Base-by-base conservation (phyloP, 345 rosid species). In the Brassica juncea region DNA sequence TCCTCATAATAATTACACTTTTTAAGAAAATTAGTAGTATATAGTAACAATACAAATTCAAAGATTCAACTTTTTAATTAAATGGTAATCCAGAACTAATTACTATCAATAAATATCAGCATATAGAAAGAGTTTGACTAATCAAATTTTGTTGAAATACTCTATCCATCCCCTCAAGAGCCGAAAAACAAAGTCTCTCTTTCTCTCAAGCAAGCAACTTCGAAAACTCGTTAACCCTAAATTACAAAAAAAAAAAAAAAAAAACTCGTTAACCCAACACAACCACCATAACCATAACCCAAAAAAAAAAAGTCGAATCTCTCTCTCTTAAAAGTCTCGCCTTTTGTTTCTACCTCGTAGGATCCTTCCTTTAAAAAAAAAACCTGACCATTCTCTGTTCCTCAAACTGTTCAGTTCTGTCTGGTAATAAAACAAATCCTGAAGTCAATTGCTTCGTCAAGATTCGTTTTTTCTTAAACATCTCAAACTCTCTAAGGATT, bases 361-460 rank as follows among this genome's bases (percentile, higher is more conserved):
- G 31, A 31, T 68, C 52, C 75, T 49, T 44, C 3, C 6, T 19
- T 71, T 60, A 7, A 12, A 14, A 14, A 27, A 49, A 61, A 35
- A 27, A 49, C 71, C 55, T 31, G 79, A 80, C 82, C 73, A 89
- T 83, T 85, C 86, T 35, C 71, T 12, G 25, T 15, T 60, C 3
- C 9, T 66, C 35, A 79, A 44, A 80, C 66, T 69, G 71, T 74
- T 79, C 79, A 52, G 66, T 80, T 54, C 28, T 37, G 7, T 68
- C 25, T 80, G 71, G 67, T 65, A 63, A 39, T 32, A 55, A 27
- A 19, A 59, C 10, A 70, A 71, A 71, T 19, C 34, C 32, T 21
- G 23, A 71, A 30, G 11, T 28, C 55, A 39, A 67, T 37, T 39
- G 16, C 16, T 49, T 7, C 61, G 35, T 68, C 9, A 15, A 16